A percentile compares a stretch with the other conserved stretches of the same genome.
These are phyloP conservation scores for Sphagnum tenellum DNA, from an alignment of 225 moss, liverwort and hornwort genomes.

Conservation along the genomic window DNA sequence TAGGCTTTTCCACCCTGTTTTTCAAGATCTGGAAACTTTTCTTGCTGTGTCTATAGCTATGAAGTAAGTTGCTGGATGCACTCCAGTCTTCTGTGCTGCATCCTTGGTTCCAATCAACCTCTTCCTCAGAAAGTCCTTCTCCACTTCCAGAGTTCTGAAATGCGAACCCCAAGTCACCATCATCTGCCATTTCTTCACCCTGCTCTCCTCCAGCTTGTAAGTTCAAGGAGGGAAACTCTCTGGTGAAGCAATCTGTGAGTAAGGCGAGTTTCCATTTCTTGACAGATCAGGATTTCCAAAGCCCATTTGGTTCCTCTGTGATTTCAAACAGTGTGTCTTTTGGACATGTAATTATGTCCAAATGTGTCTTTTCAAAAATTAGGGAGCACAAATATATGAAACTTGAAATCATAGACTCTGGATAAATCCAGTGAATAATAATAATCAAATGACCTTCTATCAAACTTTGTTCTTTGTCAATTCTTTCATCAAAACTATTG, in stretches of 20 bases:
- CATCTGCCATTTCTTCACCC: not conserved
- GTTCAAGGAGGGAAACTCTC: not conserved
- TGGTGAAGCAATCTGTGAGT: not conserved
- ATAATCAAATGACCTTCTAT: too few species aligned
- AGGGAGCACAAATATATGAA: too few species aligned
- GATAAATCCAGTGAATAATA: too few species aligned
- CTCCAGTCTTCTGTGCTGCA: not conserved
- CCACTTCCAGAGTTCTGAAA: not conserved
- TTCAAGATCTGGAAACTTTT: not conserved
- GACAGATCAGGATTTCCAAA: not conserved
- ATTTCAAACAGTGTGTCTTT: too few species aligned
- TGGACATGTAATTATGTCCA: too few species aligned
- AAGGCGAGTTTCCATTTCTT: conserved; percentile 1
- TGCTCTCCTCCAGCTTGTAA: not conserved
- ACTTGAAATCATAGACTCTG: too few species aligned
- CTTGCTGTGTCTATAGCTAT: not conserved
- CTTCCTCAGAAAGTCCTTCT: not conserved
- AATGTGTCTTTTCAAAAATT: too few species aligned
- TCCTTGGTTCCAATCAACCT: not conserved
- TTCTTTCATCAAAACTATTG: too few species aligned
- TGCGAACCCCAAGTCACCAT: not conserved
- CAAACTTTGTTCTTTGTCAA: too few species aligned
- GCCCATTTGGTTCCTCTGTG: too few species aligned
- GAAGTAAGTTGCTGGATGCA: not conserved
- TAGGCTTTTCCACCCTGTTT: conserved; percentile 1